Percentiles rank a stretch among this genome's conserved stretches.
These are phyloP conservation scores for Bipolaris cookei DNA, from an alignment of 2,329 filamentous ascomycete species.

Conservation along the genomic window DNA sequence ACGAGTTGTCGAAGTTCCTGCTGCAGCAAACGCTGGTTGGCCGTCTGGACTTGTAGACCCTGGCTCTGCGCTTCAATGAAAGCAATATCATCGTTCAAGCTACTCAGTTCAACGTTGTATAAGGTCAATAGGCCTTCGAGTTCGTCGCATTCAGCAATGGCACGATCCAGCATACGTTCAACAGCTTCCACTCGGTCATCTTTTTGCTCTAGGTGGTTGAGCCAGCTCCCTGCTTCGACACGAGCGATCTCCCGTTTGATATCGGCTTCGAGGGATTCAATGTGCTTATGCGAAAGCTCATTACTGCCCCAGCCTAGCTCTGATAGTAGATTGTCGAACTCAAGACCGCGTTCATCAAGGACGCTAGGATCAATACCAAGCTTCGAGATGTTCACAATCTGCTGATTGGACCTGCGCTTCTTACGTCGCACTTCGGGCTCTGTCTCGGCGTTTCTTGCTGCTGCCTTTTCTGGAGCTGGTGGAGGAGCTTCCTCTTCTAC, in stretches of 20 bases:
- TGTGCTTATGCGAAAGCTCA: constrained; percentile 73
- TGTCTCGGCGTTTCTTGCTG: constrained; percentile 23
- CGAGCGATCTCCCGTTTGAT: constrained; percentile 87
- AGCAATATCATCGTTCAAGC: constrained; percentile 90
- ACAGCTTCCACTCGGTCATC: constrained; percentile 89
- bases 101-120: constrained; percentile 87
- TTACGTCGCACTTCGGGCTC: constrained; percentile 61
- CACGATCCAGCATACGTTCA: constrained; percentile 81
- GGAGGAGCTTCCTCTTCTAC: constrained; percentile 45
- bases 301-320: constrained; percentile 89
- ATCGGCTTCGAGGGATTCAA: constrained; percentile 81
- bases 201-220: constrained; percentile 81
- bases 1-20: constrained; percentile 88
- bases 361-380: constrained; percentile 78
- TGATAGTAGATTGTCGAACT: constrained; percentile 82
- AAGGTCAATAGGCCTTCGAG: constrained; percentile 91
- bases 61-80: constrained; percentile 98
- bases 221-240: constrained; percentile 90
- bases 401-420: constrained; percentile 72
- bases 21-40: constrained; percentile 93
- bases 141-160: constrained; percentile 95
- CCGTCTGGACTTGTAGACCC: constrained; percentile 93
- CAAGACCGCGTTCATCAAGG: constrained; percentile 76
- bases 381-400: constrained; percentile 76
- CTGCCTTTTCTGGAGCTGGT: constrained; percentile 43